Evolutionary conservation across 2,329 filamentous ascomycete genomes (phyloP).

Genomic region (Aureobasidium sp.): DNA sequence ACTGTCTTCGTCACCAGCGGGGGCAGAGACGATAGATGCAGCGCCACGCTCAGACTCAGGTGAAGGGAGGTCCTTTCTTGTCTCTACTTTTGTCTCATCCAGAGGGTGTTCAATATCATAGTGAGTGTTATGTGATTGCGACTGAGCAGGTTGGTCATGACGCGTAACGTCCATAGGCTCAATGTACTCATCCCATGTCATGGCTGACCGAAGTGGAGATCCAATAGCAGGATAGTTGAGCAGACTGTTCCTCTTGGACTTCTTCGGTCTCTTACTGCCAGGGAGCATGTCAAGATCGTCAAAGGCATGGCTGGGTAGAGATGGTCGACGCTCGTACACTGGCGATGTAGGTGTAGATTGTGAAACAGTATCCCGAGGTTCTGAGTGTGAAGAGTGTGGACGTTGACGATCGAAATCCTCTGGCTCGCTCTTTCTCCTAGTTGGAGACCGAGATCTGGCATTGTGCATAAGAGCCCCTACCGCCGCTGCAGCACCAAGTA

Average conservation of each 20-base stretch:
- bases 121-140: background rate
- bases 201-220: constrained; percentile 37
- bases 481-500: background rate
- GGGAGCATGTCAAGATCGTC: constrained; percentile 27
- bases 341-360: constrained; percentile 6
- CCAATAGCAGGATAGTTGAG: constrained; percentile 33
- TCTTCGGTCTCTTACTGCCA: constrained; percentile 36
- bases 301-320: constrained; percentile 27
- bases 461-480: background rate
- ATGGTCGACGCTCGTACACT: constrained; percentile 7
- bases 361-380: background rate
- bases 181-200: constrained; percentile 36
- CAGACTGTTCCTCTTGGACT: constrained; percentile 34
- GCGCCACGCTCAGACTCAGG: constrained; percentile 16
- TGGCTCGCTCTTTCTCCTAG: constrained; percentile 2
- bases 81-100: background rate
- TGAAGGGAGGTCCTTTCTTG: background rate
- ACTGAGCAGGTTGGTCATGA: background rate
- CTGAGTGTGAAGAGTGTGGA: background rate
- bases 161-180: constrained; percentile 14
- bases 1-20: constrained; percentile 23
- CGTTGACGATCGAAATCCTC: background rate
- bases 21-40: constrained; percentile 22
- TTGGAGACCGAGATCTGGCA: background rate
- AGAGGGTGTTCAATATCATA: background rate